These are phyloP conservation scores for Taiwanofungus camphoratus DNA, from an alignment of 1,284 basidiomycete species.

Conservation along the genomic window DNA sequence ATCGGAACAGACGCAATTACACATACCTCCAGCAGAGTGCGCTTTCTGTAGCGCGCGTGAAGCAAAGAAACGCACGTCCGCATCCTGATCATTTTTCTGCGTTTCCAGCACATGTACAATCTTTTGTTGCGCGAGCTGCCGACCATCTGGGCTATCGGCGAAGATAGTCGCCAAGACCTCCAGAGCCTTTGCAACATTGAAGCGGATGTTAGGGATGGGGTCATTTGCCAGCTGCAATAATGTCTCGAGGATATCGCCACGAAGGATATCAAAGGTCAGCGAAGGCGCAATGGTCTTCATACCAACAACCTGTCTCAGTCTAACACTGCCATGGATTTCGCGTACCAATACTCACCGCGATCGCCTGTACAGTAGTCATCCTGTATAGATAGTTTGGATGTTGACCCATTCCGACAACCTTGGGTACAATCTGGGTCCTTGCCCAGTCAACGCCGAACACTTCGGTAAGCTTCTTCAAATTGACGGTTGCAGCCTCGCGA, in stretches of 20 bases:
- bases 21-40: slow-evolving; percentile 21
- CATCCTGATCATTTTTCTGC: slow-evolving; percentile 87
- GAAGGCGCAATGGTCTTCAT: slow-evolving; percentile 89
- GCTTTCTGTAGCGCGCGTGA: slow-evolving; percentile 62
- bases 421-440: slow-evolving; percentile 89
- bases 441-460: slow-evolving; percentile 99
- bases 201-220: slow-evolving; percentile 98
- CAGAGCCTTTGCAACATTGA: slow-evolving; percentile 95
- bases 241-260: slow-evolving; percentile 81
- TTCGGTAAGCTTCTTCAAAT: slow-evolving; percentile 96
- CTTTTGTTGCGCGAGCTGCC: slow-evolving; percentile 66
- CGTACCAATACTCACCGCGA: slow-evolving; percentile 63
- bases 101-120: slow-evolving; percentile 83
- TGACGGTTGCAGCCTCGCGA: slow-evolving; percentile 94
- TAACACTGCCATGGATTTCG: slow-evolving; percentile 7
- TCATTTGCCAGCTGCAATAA: slow-evolving; percentile 84
- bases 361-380: slow-evolving; percentile 99
- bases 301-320: slow-evolving; percentile 10
- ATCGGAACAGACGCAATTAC: neutral
- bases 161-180: slow-evolving; percentile 82
- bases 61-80: slow-evolving; percentile 91
- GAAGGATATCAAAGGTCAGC: slow-evolving; percentile 83
- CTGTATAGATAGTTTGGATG: slow-evolving; percentile 98
- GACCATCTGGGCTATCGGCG: slow-evolving; percentile 63
- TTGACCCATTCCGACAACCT: slow-evolving; percentile 95